A percentile compares a stretch with the other conserved stretches of the same genome.
Conservation (phyloP, 495 filamentous ascomycete species). For the Echria macrotheca region DNA sequence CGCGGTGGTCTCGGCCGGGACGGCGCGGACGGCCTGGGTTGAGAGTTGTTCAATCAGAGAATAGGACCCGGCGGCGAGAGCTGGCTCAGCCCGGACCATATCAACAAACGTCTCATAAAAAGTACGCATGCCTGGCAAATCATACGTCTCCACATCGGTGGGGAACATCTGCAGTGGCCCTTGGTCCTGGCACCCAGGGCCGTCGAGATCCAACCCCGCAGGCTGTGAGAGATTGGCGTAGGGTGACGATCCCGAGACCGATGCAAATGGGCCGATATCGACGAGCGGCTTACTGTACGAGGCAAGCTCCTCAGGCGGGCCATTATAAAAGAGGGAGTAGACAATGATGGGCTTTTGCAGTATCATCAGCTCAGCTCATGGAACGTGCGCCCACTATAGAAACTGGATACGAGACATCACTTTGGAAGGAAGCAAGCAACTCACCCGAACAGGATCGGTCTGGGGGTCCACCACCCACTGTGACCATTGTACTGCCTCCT, state of each 20-base stretch:
- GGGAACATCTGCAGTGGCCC: slow-evolving; percentile 39
- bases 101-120: slow-evolving; percentile 38
- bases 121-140: slow-evolving; percentile 34
- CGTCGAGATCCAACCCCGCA: slow-evolving; percentile 8
- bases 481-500: slow-evolving; percentile 39
- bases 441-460: slow-evolving; percentile 34
- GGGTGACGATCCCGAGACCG: not conserved
- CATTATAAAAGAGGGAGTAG: slow-evolving; percentile 9
- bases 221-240: not conserved
- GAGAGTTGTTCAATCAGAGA: slow-evolving; percentile 53
- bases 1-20: slow-evolving; percentile 28
- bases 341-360: not conserved
- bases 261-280: not conserved
- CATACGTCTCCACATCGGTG: slow-evolving; percentile 39
- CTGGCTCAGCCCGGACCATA: slow-evolving; percentile 11
- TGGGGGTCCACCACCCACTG: slow-evolving; percentile 37
- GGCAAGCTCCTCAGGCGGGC: slow-evolving; percentile 24
- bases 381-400: not conserved
- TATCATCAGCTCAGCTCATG: not conserved
- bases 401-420: too few relatives aligned
- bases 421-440: slow-evolving; percentile 1
- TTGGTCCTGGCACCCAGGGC: slow-evolving; percentile 35
- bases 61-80: slow-evolving; percentile 30
- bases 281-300: not conserved
- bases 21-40: slow-evolving; percentile 30